Conservation (phyloP, 176 grass and related monocot genomes). For the Ensete glaucum region DNA sequence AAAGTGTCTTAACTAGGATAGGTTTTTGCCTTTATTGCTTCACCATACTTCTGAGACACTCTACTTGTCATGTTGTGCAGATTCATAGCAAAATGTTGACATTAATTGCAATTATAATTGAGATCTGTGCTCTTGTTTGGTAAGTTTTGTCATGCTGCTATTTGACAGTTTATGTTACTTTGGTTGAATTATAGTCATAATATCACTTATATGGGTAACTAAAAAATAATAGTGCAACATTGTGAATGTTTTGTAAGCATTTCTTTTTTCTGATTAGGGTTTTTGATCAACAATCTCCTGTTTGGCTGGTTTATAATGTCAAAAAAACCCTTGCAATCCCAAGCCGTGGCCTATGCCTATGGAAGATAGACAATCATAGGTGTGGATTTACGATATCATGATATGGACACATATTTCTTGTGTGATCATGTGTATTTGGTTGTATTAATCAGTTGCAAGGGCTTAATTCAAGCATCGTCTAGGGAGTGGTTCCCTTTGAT, state of each 20-base stretch:
- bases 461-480: too few relatives aligned
- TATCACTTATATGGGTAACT: not conserved
- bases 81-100: constrained; percentile 80
- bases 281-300: not conserved
- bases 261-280: not conserved
- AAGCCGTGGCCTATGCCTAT: too few relatives aligned
- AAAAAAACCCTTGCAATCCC: too few relatives aligned
- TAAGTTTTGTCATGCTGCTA: constrained; percentile 27
- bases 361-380: too few relatives aligned
- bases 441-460: too few relatives aligned
- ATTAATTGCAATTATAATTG: constrained; percentile 64
- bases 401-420: too few relatives aligned
- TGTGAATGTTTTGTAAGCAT: not conserved
- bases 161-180: not conserved
- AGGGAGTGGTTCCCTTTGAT: too few relatives aligned
- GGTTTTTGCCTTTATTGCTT: not conserved
- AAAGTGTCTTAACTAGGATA: constrained; percentile 7
- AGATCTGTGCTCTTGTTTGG: constrained; percentile 79
- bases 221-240: not conserved
- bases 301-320: too few relatives aligned
- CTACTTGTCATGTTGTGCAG: constrained; percentile 31
- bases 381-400: too few relatives aligned
- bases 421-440: too few relatives aligned
- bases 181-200: too few relatives aligned
- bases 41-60: not conserved